Base-by-base conservation (phyloP, 139 green algal genomes). In the Coelastrella sp. region DNA sequence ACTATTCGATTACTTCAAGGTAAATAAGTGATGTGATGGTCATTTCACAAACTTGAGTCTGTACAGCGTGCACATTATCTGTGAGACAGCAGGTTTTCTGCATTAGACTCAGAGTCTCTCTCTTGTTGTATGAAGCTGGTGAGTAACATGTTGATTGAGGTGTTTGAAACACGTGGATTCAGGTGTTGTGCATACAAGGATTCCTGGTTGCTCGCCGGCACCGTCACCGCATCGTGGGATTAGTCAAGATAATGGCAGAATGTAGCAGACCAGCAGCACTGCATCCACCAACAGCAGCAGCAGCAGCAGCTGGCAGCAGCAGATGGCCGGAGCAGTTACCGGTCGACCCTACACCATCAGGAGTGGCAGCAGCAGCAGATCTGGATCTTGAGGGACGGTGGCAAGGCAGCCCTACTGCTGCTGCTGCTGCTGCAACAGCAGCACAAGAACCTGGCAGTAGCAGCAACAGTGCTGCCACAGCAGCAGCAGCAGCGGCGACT, bases 151-250 rank as follows among this genome's bases (percentile, higher is more conserved):
- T n/a, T n/a, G n/a, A n/a, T n/a, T n/a, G n/a, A n/a, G n/a, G n/a
- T n/a, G n/a, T n/a, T n/a, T n/a, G n/a, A n/a, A n/a, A n/a, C n/a
- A n/a, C n/a, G n/a, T n/a, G n/a, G n/a, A 57, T 41, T 2, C 88
- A 96, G 93, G 92, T 98, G 77, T 88, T 99, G 41, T 95, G 95
- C 82, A 99, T 99, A 74, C 96, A 98, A 89, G 97, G 97, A 53
- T 99, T 99, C 89, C 90, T 99, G 32, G 95, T 95, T 0, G 88
- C 90, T 32, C 94, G 97, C 62, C 98, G 97, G 87, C 94, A 98
- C 78, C 89, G 91, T 0, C 96, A 99, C 81, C 93, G 95, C 63
- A 92, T 99, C 67, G 63, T 19, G 7, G 8, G 59, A 37, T 40
- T 84, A 25, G 77, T 84, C 4, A 41, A n/a, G 15, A 84, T 84